phyloP scores from a whole-genome alignment of 805 yeast genomes.

The Candida cerambycidarum region DNA sequence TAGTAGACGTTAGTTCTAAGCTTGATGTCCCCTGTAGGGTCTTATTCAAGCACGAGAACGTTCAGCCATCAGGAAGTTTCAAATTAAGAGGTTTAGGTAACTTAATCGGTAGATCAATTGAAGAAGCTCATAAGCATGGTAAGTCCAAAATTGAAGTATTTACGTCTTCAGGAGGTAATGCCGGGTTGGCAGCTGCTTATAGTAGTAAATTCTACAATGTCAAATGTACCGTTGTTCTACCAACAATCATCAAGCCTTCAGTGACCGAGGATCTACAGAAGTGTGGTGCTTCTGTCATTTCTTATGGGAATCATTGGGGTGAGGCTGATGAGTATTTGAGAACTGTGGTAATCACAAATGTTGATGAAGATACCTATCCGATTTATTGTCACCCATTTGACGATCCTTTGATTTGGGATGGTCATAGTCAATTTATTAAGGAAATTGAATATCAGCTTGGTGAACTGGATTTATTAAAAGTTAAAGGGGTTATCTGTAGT shows the following conservation, averaged over 20 bases:
- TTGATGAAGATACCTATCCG: slow-evolving; percentile 17
- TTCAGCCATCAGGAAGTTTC: slow-evolving; percentile 59
- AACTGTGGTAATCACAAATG: slow-evolving; percentile 14
- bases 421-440: slow-evolving; percentile 26
- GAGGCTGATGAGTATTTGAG: slow-evolving; percentile 29
- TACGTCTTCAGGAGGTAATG: slow-evolving; percentile 37
- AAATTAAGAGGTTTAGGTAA: slow-evolving; percentile 57
- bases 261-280: slow-evolving; percentile 20
- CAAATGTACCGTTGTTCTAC: slow-evolving; percentile 32
- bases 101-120: slow-evolving; percentile 36
- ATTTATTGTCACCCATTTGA: slow-evolving; percentile 37
- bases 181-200: slow-evolving; percentile 36
- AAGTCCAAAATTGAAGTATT: slow-evolving; percentile 20
- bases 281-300: slow-evolving; percentile 23
- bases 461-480: slow-evolving; percentile 14
- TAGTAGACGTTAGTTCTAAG: slow-evolving; percentile 34
- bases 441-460: slow-evolving; percentile 25
- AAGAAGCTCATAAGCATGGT: slow-evolving; percentile 18
- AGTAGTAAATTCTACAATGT: slow-evolving; percentile 20
- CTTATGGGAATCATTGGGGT: slow-evolving; percentile 31
- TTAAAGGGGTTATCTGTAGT: slow-evolving; percentile 30
- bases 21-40: slow-evolving; percentile 36
- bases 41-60: slow-evolving; percentile 48
- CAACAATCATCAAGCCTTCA: slow-evolving; percentile 19
- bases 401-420: slow-evolving; percentile 30